phyloP scores from a whole-genome alignment of 179 eudicot genomes.

The Spergularia azorica region DNA sequence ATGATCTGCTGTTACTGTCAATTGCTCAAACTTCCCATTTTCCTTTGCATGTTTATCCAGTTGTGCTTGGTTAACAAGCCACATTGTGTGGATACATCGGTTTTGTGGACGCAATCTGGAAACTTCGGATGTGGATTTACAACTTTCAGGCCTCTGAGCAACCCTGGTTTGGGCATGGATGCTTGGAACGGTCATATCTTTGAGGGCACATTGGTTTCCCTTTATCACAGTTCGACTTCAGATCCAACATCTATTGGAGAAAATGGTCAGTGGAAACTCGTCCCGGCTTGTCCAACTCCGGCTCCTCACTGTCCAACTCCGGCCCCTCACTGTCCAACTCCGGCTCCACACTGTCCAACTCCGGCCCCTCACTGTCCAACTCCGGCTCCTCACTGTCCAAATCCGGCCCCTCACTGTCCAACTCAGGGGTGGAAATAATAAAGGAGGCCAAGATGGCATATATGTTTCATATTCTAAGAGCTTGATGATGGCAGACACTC shows the following conservation, averaged over 20 bases:
- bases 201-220: constrained; percentile 1
- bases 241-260: not conserved
- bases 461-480: not conserved
- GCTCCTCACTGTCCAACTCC: no score
- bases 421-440: not conserved
- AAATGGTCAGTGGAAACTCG: constrained; percentile 7
- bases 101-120: not conserved
- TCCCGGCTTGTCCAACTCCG: not conserved
- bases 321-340: no score
- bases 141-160: not conserved
- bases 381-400: no score
- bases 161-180: not conserved
- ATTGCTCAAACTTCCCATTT: not conserved
- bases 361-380: no score
- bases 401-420: no score
- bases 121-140: constrained; percentile 3
- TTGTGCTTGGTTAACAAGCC: constrained; percentile 12
- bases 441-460: not conserved
- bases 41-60: not conserved
- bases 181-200: constrained; percentile 9
- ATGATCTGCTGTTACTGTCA: no score
- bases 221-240: not conserved
- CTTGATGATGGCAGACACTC: not conserved
- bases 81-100: not conserved
- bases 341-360: no score